Conservation (phyloP, 805 yeast genomes). For the Zygoascus bituminiphila region DNA sequence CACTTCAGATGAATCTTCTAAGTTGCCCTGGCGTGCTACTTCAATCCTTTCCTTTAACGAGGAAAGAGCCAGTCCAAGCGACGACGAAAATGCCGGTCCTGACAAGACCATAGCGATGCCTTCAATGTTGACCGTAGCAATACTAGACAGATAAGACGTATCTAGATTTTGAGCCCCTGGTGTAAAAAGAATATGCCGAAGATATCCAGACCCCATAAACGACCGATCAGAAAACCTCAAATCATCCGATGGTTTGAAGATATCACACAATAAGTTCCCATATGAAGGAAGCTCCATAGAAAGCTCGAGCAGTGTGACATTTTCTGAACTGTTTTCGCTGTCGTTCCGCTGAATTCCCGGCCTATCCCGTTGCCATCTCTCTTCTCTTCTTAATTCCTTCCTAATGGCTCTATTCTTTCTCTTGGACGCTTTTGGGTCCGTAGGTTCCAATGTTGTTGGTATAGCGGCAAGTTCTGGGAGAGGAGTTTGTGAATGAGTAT, state of each 20-base stretch:
- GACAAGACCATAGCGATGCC: not conserved
- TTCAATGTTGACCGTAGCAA: not conserved
- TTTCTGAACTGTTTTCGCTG: not conserved
- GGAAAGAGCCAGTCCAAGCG: not conserved
- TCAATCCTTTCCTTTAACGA: not conserved
- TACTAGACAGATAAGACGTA: no score
- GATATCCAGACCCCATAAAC: not conserved
- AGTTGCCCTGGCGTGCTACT: not conserved
- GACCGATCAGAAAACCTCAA: not conserved
- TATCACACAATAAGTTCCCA: not conserved
- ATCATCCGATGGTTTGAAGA: constrained; percentile 1
- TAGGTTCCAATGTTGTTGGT: no score
- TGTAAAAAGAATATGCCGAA: not conserved
- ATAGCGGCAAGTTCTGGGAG: no score
- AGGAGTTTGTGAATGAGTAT: no score
- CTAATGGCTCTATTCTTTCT: not conserved
- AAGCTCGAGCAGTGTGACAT: not conserved
- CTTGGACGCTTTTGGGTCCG: not conserved
- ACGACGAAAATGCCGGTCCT: not conserved
- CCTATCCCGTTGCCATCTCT: not conserved
- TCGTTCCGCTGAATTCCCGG: not conserved
- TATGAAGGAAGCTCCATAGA: not conserved
- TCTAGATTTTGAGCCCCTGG: not conserved
- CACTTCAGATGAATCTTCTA: not conserved
- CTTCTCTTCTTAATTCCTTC: not conserved